Base-by-base conservation (phyloP, 495 filamentous ascomycete genomes). In the Xylaria intraflava region DNA sequence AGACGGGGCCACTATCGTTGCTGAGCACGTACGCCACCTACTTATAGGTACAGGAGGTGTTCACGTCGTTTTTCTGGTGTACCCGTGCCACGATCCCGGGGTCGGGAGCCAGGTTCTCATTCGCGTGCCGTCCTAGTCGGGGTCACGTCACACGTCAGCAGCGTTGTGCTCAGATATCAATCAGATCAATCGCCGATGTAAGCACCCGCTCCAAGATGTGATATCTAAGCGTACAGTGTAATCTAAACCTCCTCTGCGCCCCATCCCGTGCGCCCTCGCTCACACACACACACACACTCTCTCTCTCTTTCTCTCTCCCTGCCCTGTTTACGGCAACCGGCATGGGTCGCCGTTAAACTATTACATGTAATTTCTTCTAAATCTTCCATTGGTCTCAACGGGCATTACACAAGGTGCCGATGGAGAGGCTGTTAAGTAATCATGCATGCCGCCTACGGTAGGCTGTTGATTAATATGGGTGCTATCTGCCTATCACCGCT, bases 171-270 rank as follows among this genome's bases (percentile, higher is more conserved):
- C 44, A 31, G 51, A 54, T 53, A 46, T 39, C 42, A 53, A 46
- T 39, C 42, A 53, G 42, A 53, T 46, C 51, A 53, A 36, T 46
- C 41, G 44, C 51, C 51, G 51, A 53, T 30, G 51, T 46, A 53
- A 8, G 41, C 46, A 53, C 12, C 51, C 51, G 51, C 31, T 31
- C 27, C 29, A 30, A 53, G 42, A 53, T 46, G 39, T 30, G 41
- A 43, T 43, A 19, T 46, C 26, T 20, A 22, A 29, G 38, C 19
- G 29, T 22, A 43, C 40, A 43, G 24, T 38, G 35, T 38, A 38
- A 4, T 14, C 35, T 19, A n/a, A 17, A 20, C 41, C 41, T 17
- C 41, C 12, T 43, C 35, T 19, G 35, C 41, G 41, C 41, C 41
- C 19, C 41, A 24, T 43, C 41, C 17, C 2, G 41, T 43, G 35